Evolutionary conservation across 1,284 basidiomycete species (phyloP), one percentile per base, ranked within the genome.

Genomic region (Uromyces viciae-fabae): DNA sequence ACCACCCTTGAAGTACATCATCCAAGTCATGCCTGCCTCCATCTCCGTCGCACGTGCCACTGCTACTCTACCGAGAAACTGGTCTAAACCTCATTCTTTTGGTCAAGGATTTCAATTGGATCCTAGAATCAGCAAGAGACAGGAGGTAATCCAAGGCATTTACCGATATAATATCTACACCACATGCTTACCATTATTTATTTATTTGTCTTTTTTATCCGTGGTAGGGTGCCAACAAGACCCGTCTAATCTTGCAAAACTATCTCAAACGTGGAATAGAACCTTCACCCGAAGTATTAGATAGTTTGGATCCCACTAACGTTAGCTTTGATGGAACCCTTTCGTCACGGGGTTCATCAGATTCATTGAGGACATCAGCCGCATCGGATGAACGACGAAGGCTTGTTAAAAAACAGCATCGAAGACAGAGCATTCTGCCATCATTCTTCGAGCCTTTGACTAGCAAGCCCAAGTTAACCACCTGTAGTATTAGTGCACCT

Each of bases 221-320:
- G 22, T 72, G n/a, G 14, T 36, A 81, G 78, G 78, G 69, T 40
- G 78, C 78, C 31, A 81, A 81, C 28, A 73, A 74, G 49, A 81
- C 69, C 17, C 46, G 69, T 33, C 52, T 81, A n/a, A 81, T 81
- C 46, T 58, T 81, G 4, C 78, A 66, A 73, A 66, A 42, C 8
- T 81, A 73, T 33, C 60, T 81, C 9, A 69, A 74, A 62, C 56
- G 58, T 15, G 78, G 78, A 19, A 62, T 66, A 31, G 78, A 81
- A 60, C 78, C 78, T 33, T 52, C 78, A n/a, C 49, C 56, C 9
- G 78, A 81, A 66, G 36, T 81, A 9, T 43, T 74, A 25, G 78
- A 81, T 36, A 73, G 71, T 66, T 56, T 81, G 9, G 78, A 81
- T 64, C 78, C 78, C 15, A 81, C 78, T n/a, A 73, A 81, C 58